Percentiles rank a stretch among this genome's conserved stretches.
These are phyloP conservation scores for Gynandropsis gynandra DNA, from an alignment of 345 rosid genomes.

Conservation along the genomic window DNA sequence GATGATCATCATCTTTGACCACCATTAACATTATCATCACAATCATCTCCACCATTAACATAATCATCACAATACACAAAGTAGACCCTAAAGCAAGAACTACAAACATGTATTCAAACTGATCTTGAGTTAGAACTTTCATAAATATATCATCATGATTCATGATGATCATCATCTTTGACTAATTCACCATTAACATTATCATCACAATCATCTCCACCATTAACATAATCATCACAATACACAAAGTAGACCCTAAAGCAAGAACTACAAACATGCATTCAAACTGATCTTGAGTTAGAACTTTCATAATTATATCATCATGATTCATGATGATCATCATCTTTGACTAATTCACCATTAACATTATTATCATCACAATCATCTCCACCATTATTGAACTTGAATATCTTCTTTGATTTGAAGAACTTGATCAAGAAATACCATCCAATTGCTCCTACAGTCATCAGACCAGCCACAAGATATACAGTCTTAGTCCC, in stretches of 20 bases:
- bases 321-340: background rate
- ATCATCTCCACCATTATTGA: slow-evolving; percentile 28
- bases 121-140: background rate
- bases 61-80: too few relatives aligned
- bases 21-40: slow-evolving; percentile 17
- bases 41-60: too few relatives aligned
- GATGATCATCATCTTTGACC: background rate
- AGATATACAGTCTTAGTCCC: slow-evolving; percentile 55
- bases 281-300: background rate
- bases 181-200: slow-evolving; percentile 16
- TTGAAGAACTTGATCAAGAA: slow-evolving; percentile 45
- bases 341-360: slow-evolving; percentile 1
- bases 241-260: too few relatives aligned
- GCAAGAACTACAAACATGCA: slow-evolving; percentile 1
- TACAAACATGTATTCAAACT: background rate
- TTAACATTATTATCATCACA: slow-evolving; percentile 21
- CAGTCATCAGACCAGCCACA: slow-evolving; percentile 49
- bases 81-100: too few relatives aligned
- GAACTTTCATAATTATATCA: background rate
- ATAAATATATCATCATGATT: slow-evolving; percentile 5
- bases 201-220: too few relatives aligned
- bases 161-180: slow-evolving; percentile 1
- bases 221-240: too few relatives aligned
- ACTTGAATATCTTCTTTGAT: slow-evolving; percentile 36
- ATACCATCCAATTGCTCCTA: slow-evolving; percentile 59